Base-by-base conservation (phyloP, 106 monocot genomes). In the Alisma plantagoaquatica region DNA sequence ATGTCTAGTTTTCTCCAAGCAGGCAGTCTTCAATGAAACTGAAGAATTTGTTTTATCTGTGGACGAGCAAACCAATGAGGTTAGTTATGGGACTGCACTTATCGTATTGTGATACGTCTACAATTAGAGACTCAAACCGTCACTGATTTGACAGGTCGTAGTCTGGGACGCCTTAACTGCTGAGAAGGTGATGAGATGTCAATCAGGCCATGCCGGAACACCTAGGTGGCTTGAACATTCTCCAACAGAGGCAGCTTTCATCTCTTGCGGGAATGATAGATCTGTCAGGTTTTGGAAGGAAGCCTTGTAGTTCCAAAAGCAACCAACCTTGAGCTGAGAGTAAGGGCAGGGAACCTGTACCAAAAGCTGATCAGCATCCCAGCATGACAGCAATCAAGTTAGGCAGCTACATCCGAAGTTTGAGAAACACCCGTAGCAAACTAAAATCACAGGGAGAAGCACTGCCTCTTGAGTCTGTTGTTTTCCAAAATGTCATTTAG, bases 151-250 rank as follows among this genome's bases (percentile, higher is more conserved):
- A 22, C 80, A 94, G 93, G 70, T 94, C 2, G 83, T 94, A 22
- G 63, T 87, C 51, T 94, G 93, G 93, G 87, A 94, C 78, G 83
- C 93, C 29, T 56, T 84, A 30, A 84, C 80, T 33, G 66, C 75
- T 33, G 93, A 94, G 42, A 87, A 61, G 46, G 74, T 84, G 1
- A 74, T 70, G 17, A 75, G 72, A 58, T 94, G 77, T 80, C 83
- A 76, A 42, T 94, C 93, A 14, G 84, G 81, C 51, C 87, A 88
- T 58, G 46, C 62, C 8, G 87, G 87, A 6, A 70, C 74, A 10
- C 93, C 87, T 9, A 56, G 83, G 24, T 94, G 93, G 93, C 19
- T 94, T 10, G 93, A 78, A 42, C 87, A 94, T 49, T 94, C 93
- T 26, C 87, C 87, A 26, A 60, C 68, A 1, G 93, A 94, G 31